A percentile compares a stretch with the other conserved stretches of the same genome.
Conservation (phyloP, 768 basidiomycete genomes). For the Tulasnella sp. region DNA sequence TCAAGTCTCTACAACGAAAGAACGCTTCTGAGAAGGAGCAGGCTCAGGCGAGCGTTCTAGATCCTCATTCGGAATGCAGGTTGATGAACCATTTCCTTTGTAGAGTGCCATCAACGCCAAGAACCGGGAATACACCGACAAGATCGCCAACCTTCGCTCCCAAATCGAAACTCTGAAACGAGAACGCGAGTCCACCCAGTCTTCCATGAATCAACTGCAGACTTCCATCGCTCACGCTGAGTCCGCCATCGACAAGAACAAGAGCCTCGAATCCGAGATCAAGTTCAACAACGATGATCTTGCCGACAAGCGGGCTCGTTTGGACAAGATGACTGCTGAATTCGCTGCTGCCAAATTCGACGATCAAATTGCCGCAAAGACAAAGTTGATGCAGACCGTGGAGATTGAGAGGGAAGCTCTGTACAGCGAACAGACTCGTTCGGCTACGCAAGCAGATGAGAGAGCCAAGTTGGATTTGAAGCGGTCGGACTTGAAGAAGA, state of each 20-base stretch:
- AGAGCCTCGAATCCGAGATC: slow-evolving; percentile 29
- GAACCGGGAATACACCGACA: slow-evolving; percentile 67
- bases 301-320: slow-evolving; percentile 64
- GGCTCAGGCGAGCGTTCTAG: slow-evolving; percentile 58
- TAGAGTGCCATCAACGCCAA: slow-evolving; percentile 60
- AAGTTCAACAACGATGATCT: slow-evolving; percentile 55
- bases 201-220: slow-evolving; percentile 57
- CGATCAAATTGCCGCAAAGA: slow-evolving; percentile 59
- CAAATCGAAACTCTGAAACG: slow-evolving; percentile 15
- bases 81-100: not conserved
- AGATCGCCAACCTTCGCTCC: slow-evolving; percentile 57
- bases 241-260: slow-evolving; percentile 26
- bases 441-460: slow-evolving; percentile 79
- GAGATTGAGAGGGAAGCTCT: slow-evolving; percentile 73
- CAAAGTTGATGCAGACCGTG: slow-evolving; percentile 56
- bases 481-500: slow-evolving; percentile 64
- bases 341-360: slow-evolving; percentile 68
- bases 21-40: slow-evolving; percentile 68
- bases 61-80: not conserved
- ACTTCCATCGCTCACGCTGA: slow-evolving; percentile 45
- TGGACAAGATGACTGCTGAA: slow-evolving; percentile 63
- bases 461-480: slow-evolving; percentile 80
- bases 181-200: slow-evolving; percentile 60
- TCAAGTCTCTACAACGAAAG: slow-evolving; percentile 64
- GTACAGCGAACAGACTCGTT: slow-evolving; percentile 66